Base-by-base conservation (phyloP, 2,329 filamentous ascomycete genomes). In the Teratosphaeria nubilosa region DNA sequence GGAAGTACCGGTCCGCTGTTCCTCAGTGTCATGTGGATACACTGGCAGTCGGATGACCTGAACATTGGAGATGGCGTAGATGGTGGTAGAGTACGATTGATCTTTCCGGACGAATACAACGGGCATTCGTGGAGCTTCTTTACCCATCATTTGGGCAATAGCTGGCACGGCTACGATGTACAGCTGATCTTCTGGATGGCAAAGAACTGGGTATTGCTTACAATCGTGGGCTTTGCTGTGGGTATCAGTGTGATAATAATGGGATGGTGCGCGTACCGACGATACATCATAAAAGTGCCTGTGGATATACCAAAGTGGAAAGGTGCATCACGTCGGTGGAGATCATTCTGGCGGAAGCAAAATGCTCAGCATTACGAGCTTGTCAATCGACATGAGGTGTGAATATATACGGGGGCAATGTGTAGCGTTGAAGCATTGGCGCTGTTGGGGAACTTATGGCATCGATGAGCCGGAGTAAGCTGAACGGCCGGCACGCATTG, bases 1-100 rank as follows among this genome's bases (percentile, higher is more conserved):
- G 86, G 86, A 53, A 85, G 83, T 10, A 88, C 88, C 0, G 88
- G 88, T 0, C 88, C 88, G 0, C 76, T 91, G 31, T 91, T 90
- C 75, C 74, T 91, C 52, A 88, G 84, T 58, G 81, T 91, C 48
- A 81, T 89, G 60, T 88, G 87, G 85, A 84, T 87, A 68, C 83
- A 89, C 70, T 91, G 88, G 72, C 83, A 84, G 70, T 77, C 79
- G 34, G 74, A 77, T 20, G 75, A 75, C 51, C 78, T 73, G 11
- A 70, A 72, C 54, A 62, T 73, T 16, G 76, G 71, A 51, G 75
- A 77, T 30, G 72, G 68, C 66, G 31, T 59, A 10, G 69, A 70
- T 53, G 69, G 69, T 25, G 80, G 77, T n/a, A 78, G 84, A 32
- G 80, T 90, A 5, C 77, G 86, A 58, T 80, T 89, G 53, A 74